phyloP scores from a whole-genome alignment of 176 grass and related monocot genomes.

The Phoenix roebelenii region DNA sequence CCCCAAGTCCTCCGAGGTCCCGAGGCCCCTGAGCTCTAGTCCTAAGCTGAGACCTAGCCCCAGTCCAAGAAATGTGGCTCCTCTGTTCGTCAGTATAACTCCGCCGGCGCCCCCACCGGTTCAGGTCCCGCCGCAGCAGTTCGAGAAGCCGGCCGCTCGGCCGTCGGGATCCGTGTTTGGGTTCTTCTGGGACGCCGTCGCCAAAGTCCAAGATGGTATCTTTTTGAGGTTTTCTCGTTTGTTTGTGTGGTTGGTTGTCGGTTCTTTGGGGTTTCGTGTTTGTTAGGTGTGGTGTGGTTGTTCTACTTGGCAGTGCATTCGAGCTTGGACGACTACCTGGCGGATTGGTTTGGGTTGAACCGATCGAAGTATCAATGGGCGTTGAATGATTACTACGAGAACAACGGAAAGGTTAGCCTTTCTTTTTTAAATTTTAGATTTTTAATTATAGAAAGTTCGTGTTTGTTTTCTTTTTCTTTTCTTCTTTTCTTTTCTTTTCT shows the following conservation, averaged over 20 bases:
- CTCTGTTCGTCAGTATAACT: conserved; percentile 20
- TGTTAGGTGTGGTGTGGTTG: neutral
- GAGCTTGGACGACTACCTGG: conserved; percentile 74
- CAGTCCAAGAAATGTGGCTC: neutral
- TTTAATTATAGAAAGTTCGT: too few species aligned
- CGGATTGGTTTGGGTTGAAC: conserved; percentile 81
- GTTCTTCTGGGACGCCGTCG: conserved; percentile 88
- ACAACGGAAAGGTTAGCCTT: conserved; percentile 52
- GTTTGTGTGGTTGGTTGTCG: neutral
- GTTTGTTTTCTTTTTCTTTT: conserved; percentile 7
- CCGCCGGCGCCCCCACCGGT: conserved; percentile 28
- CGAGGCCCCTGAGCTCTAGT: conserved; percentile 14
- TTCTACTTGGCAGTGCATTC: conserved; percentile 30
- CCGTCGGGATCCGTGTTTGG: conserved; percentile 54
- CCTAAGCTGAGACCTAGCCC: conserved; percentile 13
- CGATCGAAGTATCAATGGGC: conserved; percentile 98
- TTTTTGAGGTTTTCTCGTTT: conserved; percentile 1
- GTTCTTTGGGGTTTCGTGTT: conserved; percentile 12
- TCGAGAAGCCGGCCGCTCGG: conserved; percentile 37
- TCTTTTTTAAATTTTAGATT: conserved; percentile 7
- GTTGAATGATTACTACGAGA: conserved; percentile 92
- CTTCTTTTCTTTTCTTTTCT: conserved; percentile 17
- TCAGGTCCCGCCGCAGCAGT: conserved; percentile 66
- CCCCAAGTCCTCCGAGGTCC: conserved; percentile 24
- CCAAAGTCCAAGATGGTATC: conserved; percentile 74